Percentiles rank a stretch among this genome's conserved stretches.
Evolutionary conservation across 495 filamentous ascomycete genomes (phyloP).

Genomic region (Xylaria flabelliformis): DNA sequence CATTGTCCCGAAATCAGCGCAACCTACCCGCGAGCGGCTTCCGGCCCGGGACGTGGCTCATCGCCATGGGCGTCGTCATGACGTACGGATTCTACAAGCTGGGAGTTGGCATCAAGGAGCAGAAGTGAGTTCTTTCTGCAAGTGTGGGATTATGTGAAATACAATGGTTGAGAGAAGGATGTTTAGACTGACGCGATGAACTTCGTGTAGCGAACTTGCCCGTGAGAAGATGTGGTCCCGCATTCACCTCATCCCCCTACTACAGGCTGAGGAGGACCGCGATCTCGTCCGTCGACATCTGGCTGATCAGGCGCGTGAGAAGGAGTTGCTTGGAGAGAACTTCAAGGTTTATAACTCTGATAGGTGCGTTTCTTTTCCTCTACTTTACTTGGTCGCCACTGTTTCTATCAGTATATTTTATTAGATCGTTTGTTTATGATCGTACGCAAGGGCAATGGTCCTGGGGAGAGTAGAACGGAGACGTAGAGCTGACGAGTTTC

Average conservation of each 20-base stretch:
- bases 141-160: neutral
- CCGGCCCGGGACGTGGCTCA: conserved; percentile 77
- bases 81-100: conserved; percentile 87
- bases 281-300: conserved; percentile 85
- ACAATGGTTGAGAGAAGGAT: neutral
- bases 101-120: conserved; percentile 78
- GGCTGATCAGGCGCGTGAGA: conserved; percentile 88
- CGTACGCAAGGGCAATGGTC: neutral
- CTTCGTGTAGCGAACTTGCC: conserved; percentile 75
- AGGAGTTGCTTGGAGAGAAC: conserved; percentile 83
- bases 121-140: conserved; percentile 67
- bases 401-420: neutral
- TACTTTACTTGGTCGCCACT: neutral
- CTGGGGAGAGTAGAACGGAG: neutral
- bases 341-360: conserved; percentile 84
- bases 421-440: neutral
- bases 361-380: conserved; percentile 60
- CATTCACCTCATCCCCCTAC: conserved; percentile 87
- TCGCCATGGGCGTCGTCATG: conserved; percentile 77
- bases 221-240: conserved; percentile 98
- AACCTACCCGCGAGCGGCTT: conserved; percentile 93
- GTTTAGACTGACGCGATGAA: neutral
- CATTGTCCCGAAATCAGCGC: conserved; percentile 61
- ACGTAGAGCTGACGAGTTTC: neutral
- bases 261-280: conserved; percentile 95